A percentile compares a stretch with the other conserved stretches of the same genome.
phyloP scores from a whole-genome alignment of 1,284 basidiomycete genomes.

The Marasmius oreades region DNA sequence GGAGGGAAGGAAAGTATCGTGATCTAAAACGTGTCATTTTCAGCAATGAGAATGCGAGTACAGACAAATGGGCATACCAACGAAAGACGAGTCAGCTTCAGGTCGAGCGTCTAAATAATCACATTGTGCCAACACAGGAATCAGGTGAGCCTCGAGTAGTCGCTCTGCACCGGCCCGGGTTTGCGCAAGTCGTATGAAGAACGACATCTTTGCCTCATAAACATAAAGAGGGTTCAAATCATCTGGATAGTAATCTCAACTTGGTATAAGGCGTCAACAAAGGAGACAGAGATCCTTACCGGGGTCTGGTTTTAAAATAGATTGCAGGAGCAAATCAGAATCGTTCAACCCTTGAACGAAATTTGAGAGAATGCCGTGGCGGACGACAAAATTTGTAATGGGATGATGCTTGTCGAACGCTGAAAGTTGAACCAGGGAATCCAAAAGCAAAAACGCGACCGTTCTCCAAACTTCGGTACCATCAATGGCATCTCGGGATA shows the following conservation, averaged over 20 bases:
- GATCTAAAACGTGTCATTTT: conserved; percentile 44
- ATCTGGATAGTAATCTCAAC: conserved; percentile 41
- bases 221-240: conserved; percentile 92
- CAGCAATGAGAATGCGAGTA: not conserved
- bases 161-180: conserved; percentile 82
- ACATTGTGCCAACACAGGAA: conserved; percentile 80
- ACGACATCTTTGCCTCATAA: conserved; percentile 91
- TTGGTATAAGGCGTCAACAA: conserved; percentile 8
- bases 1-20: conserved; percentile 84
- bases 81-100: conserved; percentile 76
- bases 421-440: conserved; percentile 70
- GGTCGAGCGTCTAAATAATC: conserved; percentile 85
- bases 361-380: conserved; percentile 79
- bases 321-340: conserved; percentile 75
- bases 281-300: conserved; percentile 42
- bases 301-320: conserved; percentile 85
- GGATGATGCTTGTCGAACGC: conserved; percentile 59
- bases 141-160: conserved; percentile 76
- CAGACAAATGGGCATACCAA: conserved; percentile 50
- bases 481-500: conserved; percentile 90
- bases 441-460: conserved; percentile 84
- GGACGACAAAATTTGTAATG: conserved; percentile 59
- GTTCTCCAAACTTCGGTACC: conserved; percentile 97
- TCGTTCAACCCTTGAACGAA: conserved; percentile 87
- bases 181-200: conserved; percentile 83